phyloP scores from a whole-genome alignment of 192 early-diverging fungal genomes.

The Podila minutissima region DNA sequence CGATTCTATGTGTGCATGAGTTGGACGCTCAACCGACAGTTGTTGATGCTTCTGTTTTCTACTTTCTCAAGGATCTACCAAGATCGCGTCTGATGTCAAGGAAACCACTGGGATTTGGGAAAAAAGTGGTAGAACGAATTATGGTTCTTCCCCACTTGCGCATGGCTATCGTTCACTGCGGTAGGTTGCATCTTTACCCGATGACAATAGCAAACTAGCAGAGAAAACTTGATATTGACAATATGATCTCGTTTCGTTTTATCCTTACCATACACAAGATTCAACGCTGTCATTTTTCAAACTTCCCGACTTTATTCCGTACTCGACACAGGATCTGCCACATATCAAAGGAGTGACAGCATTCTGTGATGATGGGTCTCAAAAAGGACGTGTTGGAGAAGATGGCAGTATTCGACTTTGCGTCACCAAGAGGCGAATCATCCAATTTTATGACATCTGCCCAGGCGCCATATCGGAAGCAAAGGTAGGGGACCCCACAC shows the following conservation, averaged over 20 bases:
- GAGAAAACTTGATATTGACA: neutral
- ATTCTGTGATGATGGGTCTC: slow-evolving; percentile 61
- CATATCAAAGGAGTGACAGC: slow-evolving; percentile 69
- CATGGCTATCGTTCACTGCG: slow-evolving; percentile 73
- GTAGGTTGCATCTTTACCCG: slow-evolving; percentile 48
- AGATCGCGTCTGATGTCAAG: slow-evolving; percentile 54
- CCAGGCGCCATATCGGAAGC: slow-evolving; percentile 30
- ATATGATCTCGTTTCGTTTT: neutral
- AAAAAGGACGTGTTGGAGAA: slow-evolving; percentile 54
- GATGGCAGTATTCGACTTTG: slow-evolving; percentile 63
- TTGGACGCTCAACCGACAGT: neutral
- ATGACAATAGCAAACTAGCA: neutral
- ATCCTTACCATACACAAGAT: slow-evolving; percentile 54
- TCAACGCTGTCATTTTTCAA: slow-evolving; percentile 71
- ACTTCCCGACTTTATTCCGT: slow-evolving; percentile 61
- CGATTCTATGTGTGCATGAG: neutral
- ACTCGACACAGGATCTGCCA: slow-evolving; percentile 47
- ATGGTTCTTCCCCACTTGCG: slow-evolving; percentile 69
- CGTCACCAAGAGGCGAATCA: slow-evolving; percentile 57
- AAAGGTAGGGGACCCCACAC: slow-evolving; percentile 15
- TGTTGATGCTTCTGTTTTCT: neutral
- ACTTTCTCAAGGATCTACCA: slow-evolving; percentile 31
- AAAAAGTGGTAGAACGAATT: slow-evolving; percentile 69
- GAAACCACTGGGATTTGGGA: slow-evolving; percentile 64
- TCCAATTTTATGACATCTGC: slow-evolving; percentile 58